Base-by-base conservation (phyloP, 2,329 filamentous ascomycete genomes). In the Myriosclerotinia scirpicola region DNA sequence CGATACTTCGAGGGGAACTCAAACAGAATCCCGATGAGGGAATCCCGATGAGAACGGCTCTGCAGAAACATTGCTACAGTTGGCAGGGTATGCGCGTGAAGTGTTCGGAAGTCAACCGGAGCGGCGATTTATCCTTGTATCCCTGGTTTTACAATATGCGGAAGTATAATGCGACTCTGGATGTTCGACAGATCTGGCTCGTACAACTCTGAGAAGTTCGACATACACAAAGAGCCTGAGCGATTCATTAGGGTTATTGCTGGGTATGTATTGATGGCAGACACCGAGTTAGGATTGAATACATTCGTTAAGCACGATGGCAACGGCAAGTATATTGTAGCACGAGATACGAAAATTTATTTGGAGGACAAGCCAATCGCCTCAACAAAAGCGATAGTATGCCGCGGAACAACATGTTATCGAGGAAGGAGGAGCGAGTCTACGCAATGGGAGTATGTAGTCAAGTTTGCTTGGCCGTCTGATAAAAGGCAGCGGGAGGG, bases 111-210 rank as follows among this genome's bases (percentile, higher is more conserved):
- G 64, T 67, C 72, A 78, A 72, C 74, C 72, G 34, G 74, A 72
- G 8, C 73, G 72, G 22, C 69, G 71, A 68, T 77, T 76, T 65
- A 64, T 26, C 11, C 73, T 73, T 69, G 67, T 65, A 64, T 26
- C 11, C 73, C 74, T 69, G 67, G 70, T 17, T 77, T 78, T 71
- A 70, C 67, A 42, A 69, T 73, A 34, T 72, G 63, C 59, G 60
- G 67, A 67, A 72, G 67, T 26, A 30, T 76, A 30, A 74, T 77
- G 70, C 71, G 74, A 64, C 68, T 72, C 11, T 79, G 71, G 74
- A 70, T 78, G 3, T 77, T 76, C 62, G 74, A 78, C 66, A 73
- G 75, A 68, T 79, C 74, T 59, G 73, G 76, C 15, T 63, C 66
- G 6, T 79, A 76, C 61, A 77, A 72, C 71, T 72, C 69, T 36